Base-by-base conservation (phyloP, 805 yeast genomes). In the Ogataea naganishii region DNA sequence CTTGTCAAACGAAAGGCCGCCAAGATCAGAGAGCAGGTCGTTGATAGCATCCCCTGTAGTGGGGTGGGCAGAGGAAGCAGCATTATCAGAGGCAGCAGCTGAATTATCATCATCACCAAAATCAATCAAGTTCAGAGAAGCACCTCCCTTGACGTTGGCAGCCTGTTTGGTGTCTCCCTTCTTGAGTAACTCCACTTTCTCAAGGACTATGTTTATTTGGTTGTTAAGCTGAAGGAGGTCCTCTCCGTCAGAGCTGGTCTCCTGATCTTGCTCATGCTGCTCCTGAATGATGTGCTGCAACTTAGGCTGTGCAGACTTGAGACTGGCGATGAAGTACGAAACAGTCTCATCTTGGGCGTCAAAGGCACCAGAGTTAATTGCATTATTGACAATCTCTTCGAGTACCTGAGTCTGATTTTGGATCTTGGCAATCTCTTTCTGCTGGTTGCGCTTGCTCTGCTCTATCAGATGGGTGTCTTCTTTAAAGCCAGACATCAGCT, bases 401-500 rank as follows among this genome's bases (percentile, higher is more conserved):
- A 92, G 72, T 25, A 92, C 64, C 40, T 83, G 94, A 10, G 85
- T 82, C 58, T 92, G 92, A 33, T 95, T 71, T 44, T 75, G 78
- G 46, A 92, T 67, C 51, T 82, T 79, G 27, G 81, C 84, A 31
- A 92, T 64, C 48, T 92, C 97, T 39, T 80, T 84, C 20, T 79
- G 76, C 20, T 88, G 80, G 43, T 81, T 75, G 33, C 81, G 83
- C 47, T 75, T 76, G 40, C 85, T 81, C 44, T 78, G 82, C 32
- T 74, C 72, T 9, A 28, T 12, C 37, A 69, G 62, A 13, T 69
- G 62, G 37, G 76, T 73, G 51, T 86, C 95, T 46, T 82, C 85
- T 53, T 82, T 82, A 64, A 85, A 92, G 5, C 99, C 99, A 5
- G 97, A 95, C 96, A 92, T 86, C 43, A 92, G 75, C 53, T 89